Evolutionary conservation across 257 asterid species (phyloP).

Genomic region (Solanum verrucosum): DNA sequence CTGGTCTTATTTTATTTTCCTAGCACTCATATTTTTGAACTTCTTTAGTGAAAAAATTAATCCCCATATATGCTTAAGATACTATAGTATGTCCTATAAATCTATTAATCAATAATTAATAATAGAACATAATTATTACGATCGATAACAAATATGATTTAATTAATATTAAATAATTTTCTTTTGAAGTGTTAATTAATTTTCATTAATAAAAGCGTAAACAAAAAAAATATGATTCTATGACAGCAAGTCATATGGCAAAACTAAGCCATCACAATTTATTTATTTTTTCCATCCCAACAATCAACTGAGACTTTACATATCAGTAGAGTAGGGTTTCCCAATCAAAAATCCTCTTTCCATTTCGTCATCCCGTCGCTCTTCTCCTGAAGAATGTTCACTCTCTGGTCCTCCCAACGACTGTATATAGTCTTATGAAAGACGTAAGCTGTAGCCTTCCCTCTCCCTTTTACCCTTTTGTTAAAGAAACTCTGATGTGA

Average conservation of each 20-base stretch:
- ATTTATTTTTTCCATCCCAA: background rate
- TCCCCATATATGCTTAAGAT: background rate
- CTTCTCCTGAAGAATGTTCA: background rate
- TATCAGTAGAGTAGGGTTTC: background rate
- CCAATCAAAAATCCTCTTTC: background rate
- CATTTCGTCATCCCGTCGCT: background rate
- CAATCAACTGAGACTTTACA: background rate
- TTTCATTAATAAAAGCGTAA: background rate
- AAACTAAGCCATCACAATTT: background rate
- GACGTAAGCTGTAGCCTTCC: background rate
- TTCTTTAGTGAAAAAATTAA: too few species aligned
- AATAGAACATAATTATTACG: too few species aligned
- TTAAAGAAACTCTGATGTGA: background rate
- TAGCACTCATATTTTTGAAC: background rate
- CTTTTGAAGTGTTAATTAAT: background rate
- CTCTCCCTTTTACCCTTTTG: background rate
- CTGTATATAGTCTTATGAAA: background rate
- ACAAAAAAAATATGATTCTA: background rate
- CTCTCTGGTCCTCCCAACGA: background rate
- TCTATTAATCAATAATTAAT: too few species aligned
- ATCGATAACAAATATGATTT: background rate
- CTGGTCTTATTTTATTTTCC: background rate
- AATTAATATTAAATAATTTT: too few species aligned
- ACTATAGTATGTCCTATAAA: background rate
- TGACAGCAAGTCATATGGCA: background rate